phyloP scores from a whole-genome alignment of 495 filamentous ascomycete species.

The Xylaria scruposa region DNA sequence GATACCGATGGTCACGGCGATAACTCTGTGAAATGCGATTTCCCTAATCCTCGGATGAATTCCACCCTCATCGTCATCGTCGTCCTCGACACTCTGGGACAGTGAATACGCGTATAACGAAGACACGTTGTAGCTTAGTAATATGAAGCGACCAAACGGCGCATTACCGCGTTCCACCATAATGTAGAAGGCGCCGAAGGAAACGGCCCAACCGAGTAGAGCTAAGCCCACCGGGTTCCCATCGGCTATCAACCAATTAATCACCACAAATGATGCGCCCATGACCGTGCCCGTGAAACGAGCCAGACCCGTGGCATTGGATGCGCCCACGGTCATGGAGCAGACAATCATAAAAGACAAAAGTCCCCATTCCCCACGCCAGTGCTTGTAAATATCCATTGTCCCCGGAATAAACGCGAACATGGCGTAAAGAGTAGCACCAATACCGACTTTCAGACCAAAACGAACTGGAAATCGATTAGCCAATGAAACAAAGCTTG shows the following conservation, averaged over 20 bases:
- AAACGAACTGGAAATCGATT: constrained; percentile 61
- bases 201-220: constrained; percentile 79
- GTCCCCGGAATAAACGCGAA: constrained; percentile 82
- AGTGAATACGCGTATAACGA: constrained; percentile 94
- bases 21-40: constrained; percentile 88
- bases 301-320: constrained; percentile 86
- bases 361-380: constrained; percentile 96
- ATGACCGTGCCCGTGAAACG: constrained; percentile 89
- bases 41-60: constrained; percentile 80
- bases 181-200: constrained; percentile 84
- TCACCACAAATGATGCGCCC: constrained; percentile 75
- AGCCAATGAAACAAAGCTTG: constrained; percentile 28
- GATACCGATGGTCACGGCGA: constrained; percentile 85
- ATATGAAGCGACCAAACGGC: constrained; percentile 88
- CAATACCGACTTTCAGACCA: constrained; percentile 89
- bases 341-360: constrained; percentile 98
- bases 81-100: constrained; percentile 76
- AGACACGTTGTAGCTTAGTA: constrained; percentile 97
- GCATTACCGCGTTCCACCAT: constrained; percentile 84
- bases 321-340: constrained; percentile 94
- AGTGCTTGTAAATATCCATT: constrained; percentile 80
- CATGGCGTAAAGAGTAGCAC: constrained; percentile 84
- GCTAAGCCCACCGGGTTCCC: constrained; percentile 77
- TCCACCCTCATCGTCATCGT: constrained; percentile 87
- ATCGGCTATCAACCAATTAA: constrained; percentile 75